Percentiles rank a stretch among this genome's conserved stretches.
Evolutionary conservation across 108 stramenopile species (phyloP).

Genomic region (Aurantiochytrium sp.): DNA sequence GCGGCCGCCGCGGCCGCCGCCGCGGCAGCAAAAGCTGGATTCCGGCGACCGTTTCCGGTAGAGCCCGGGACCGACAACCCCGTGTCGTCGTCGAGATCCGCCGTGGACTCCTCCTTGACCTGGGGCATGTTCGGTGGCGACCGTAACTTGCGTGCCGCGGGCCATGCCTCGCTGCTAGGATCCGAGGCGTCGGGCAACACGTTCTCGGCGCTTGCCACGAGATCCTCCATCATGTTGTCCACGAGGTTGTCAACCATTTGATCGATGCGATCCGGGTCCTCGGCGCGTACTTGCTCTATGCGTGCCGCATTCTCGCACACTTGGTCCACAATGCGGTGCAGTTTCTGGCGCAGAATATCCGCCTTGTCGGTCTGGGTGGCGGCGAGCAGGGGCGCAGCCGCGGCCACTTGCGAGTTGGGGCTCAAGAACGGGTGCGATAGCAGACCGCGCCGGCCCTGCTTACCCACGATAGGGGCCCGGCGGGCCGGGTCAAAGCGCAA

Average conservation of each 20-base stretch:
- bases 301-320: neutral
- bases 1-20: neutral
- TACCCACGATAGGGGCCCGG: neutral
- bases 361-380: neutral
- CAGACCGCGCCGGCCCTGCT: neutral
- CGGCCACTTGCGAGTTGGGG: neutral
- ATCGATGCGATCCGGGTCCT: neutral
- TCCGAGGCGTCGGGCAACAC: no score
- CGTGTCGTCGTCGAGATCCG: neutral
- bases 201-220: neutral
- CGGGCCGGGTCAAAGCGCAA: constrained; percentile 28
- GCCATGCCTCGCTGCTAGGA: no score
- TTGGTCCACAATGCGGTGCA: neutral
- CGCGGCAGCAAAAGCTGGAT: neutral
- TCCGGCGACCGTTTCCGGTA: no score
- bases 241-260: neutral
- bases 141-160: no score
- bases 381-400: neutral
- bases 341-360: neutral
- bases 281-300: neutral
- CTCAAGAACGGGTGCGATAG: neutral
- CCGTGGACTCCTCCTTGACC: neutral
- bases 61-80: neutral
- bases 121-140: neutral
- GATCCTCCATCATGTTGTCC: neutral